Percentiles rank a stretch among this genome's conserved stretches.
Conservation (phyloP, 768 basidiomycete species). For the Scleroderma bovista region DNA sequence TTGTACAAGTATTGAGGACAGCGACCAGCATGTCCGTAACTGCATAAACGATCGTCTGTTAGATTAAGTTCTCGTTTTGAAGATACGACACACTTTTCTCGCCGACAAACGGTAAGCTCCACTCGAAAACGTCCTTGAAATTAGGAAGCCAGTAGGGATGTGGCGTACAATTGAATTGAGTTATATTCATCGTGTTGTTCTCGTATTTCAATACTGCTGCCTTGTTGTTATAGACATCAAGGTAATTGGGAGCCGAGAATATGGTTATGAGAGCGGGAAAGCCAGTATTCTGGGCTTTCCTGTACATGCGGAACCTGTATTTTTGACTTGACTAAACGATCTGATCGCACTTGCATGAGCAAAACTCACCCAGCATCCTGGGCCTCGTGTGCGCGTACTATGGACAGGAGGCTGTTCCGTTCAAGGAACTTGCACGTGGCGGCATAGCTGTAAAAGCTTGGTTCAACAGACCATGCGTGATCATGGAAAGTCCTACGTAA, state of each 20-base stretch:
- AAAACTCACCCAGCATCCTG: conserved; percentile 83
- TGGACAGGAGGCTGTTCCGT: conserved; percentile 82
- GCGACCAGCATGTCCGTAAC: conserved; percentile 98
- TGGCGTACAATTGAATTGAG: conserved; percentile 75
- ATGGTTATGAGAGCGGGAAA: conserved; percentile 98
- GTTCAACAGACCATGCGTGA: not conserved
- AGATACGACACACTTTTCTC: conserved; percentile 71
- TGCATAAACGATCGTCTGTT: conserved; percentile 24
- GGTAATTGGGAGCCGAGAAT: conserved; percentile 95
- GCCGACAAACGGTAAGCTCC: conserved; percentile 96
- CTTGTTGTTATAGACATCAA: conserved; percentile 95
- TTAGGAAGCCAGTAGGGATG: conserved; percentile 96
- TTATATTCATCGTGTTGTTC: conserved; percentile 93
- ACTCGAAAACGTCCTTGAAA: conserved; percentile 97
- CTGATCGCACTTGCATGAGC: not conserved
- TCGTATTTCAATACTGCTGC: conserved; percentile 96
- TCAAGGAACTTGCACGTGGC: conserved; percentile 94
- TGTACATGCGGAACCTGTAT: conserved; percentile 82
- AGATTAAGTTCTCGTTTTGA: not conserved
- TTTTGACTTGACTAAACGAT: not conserved
- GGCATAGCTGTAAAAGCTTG: conserved; percentile 48
- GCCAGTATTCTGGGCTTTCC: conserved; percentile 86
- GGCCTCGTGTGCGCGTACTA: conserved; percentile 95
- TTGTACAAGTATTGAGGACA: conserved; percentile 90
- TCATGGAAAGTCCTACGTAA: conserved; percentile 43